These are phyloP conservation scores for Pyrenophora teres DNA, from an alignment of 2,329 filamentous ascomycete species.

Conservation along the genomic window DNA sequence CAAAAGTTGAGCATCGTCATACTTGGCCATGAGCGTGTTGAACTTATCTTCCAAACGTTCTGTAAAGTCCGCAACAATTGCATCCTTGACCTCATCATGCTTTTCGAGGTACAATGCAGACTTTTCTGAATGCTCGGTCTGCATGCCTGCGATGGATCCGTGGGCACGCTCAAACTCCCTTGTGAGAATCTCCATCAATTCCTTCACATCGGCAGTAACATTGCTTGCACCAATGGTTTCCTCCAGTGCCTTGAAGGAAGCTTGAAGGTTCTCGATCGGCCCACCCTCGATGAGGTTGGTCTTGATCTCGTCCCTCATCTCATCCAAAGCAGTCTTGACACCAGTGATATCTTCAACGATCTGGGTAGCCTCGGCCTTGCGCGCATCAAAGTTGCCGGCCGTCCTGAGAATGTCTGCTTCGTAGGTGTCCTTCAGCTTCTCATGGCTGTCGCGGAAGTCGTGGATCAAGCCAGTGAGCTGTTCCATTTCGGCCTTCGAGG, in stretches of 20 bases:
- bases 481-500: slow-evolving; percentile 76
- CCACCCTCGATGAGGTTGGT: slow-evolving; percentile 76
- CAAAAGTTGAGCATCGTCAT: slow-evolving; percentile 79
- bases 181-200: slow-evolving; percentile 74
- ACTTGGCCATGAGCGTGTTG: slow-evolving; percentile 79
- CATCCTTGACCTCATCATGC: slow-evolving; percentile 62
- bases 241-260: slow-evolving; percentile 70
- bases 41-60: slow-evolving; percentile 76
- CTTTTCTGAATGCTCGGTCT: slow-evolving; percentile 74
- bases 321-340: slow-evolving; percentile 76
- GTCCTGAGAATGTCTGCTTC: slow-evolving; percentile 75
- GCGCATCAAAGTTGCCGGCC: slow-evolving; percentile 79
- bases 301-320: slow-evolving; percentile 77
- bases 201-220: slow-evolving; percentile 57
- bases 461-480: slow-evolving; percentile 60
- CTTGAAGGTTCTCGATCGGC: slow-evolving; percentile 62
- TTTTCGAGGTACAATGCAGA: slow-evolving; percentile 61
- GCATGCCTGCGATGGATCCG: slow-evolving; percentile 75
- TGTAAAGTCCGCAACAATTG: slow-evolving; percentile 59
- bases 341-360: slow-evolving; percentile 79
- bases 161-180: slow-evolving; percentile 86
- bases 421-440: slow-evolving; percentile 73
- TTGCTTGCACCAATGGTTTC: slow-evolving; percentile 63
- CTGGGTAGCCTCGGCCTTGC: slow-evolving; percentile 79
- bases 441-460: slow-evolving; percentile 62